Base-by-base conservation (phyloP, 371 early-diverging fungal genomes). In the Homolaphlyctis polyrhiza region DNA sequence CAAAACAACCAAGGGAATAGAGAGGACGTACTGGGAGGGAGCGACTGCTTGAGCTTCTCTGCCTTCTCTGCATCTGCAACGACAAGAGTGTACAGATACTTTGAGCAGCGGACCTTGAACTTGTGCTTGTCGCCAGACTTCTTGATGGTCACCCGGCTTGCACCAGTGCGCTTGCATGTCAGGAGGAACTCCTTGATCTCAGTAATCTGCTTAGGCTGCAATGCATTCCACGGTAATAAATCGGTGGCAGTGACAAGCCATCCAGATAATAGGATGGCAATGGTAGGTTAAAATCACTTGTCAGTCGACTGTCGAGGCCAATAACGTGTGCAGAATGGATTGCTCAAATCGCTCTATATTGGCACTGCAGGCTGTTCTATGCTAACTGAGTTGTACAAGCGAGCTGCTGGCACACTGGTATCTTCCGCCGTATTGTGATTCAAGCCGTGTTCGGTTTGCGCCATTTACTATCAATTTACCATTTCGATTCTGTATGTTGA, bases 101-200 rank as follows among this genome's bases (percentile, higher is more conserved):
- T 87, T 63, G 96, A 91, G 89, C 97, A 94, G 76, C 98, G 89
- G 72, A 97, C 92, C 94, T 98, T 98, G 91, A 98, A 97, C 89
- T 98, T 98, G 91, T 87, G 84, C 74, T 88, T 80, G 73, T 84
- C 86, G 74, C 90, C 91, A 87, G 91, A 96, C 92, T 95, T 95
- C 94, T 96, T 96, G 86, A 98, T 89, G 76, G 87, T 89, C 71
- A 94, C 91, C 72, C 91, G 89, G 77, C 87, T 83, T 82, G 96
- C 96, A 81, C 95, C 97, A 89, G 94, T 95, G 81, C 97, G 88
- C 77, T 92, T 87, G 75, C 94, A 91, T 72, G 93, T 91, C 75
- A 91, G 88, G 73, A 98, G 90, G 90, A 98, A 98, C 76, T 94
- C 86, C 89, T 97, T 98, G 83, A 98, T 96, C 82, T 97, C 97